Conservation (phyloP, 1,284 basidiomycete genomes). For the Prillingera fragicola region DNA sequence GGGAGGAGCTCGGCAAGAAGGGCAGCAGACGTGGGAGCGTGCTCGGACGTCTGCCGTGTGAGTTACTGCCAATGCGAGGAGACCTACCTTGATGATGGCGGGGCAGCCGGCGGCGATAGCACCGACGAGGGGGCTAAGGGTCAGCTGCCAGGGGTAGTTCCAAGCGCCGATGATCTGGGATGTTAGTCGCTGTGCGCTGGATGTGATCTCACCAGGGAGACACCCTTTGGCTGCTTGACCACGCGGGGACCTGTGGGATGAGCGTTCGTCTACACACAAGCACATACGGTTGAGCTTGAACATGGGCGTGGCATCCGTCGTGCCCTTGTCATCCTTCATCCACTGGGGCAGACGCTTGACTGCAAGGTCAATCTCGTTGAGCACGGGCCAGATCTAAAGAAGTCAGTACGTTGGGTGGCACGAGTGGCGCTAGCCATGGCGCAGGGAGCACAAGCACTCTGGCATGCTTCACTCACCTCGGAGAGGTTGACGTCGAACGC, state of each 20-base stretch:
- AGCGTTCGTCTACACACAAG: conserved; percentile 26
- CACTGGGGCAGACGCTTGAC: conserved; percentile 68
- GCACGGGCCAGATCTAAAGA: conserved; percentile 46
- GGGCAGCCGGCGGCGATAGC: conserved; percentile 78
- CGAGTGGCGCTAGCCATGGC: not conserved
- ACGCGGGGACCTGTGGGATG: conserved; percentile 61
- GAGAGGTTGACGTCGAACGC: conserved; percentile 25
- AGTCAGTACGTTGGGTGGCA: not conserved
- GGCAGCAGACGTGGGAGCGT: conserved; percentile 60
- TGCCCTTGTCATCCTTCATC: conserved; percentile 62
- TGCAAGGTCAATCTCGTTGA: conserved; percentile 60
- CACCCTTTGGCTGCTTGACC: conserved; percentile 70
- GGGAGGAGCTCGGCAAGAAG: conserved; percentile 68
- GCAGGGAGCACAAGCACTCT: not conserved
- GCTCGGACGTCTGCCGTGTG: conserved; percentile 60
- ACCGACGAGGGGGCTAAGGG: conserved; percentile 58
- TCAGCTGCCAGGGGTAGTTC: conserved; percentile 57
- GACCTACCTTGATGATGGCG: conserved; percentile 59
- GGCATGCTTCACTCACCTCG: conserved; percentile 27
- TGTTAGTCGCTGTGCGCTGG: conserved; percentile 3
- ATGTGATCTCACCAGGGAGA: conserved; percentile 55
- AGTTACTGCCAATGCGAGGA: not conserved
- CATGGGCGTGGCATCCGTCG: conserved; percentile 50
- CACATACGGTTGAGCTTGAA: conserved; percentile 44
- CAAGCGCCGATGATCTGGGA: conserved; percentile 43